Base-by-base conservation (phyloP, 768 basidiomycete genomes). In the Collybia sordida region DNA sequence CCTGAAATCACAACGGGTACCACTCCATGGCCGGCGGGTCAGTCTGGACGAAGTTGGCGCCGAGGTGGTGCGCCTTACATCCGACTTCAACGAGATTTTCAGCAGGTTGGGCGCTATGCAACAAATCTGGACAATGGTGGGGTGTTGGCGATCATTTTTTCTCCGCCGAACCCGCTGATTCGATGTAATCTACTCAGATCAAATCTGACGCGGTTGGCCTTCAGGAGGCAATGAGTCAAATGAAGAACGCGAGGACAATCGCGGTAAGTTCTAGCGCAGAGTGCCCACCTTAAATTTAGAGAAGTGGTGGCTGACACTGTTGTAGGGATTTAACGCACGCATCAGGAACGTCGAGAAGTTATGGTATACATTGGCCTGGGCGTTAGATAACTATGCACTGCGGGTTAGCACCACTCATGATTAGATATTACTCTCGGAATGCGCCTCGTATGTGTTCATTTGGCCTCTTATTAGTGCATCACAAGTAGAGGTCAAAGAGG, bases 311-410 rank as follows among this genome's bases (percentile, higher is more conserved):
- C 18, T 4, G 9, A 15, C 38, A 12, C 35, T 8, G 2, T 28
- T 40, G 6, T 17, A 42, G 47, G 37, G 24, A 9, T 49, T 42
- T 14, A 31, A 14, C 18, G 38, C 24, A 22, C 47, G 47, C 18
- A 19, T 40, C 19, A 18, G 27, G n/a, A 49, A 40, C 17, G 40
- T 49, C 18, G 24, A 49, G 31, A 40, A 42, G 23, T 19, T 49
- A 11, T 49, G 47, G 47, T 11, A 34, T 17, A 49, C 41, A 12
- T 14, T 49, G n/a, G 47, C 47, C 4, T 42, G 39, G 38, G 38
- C 47, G 15, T 34, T 49, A 17, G 47, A 49, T 21, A 49, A 49
- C 6, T 49, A 49, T 17, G 47, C 47, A 5, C 18, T 49, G 8
- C 24, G 39, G 4, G 24, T 49, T 31, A 31, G 31, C 11, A 14